Base-by-base conservation (phyloP, 345 rosid species). In the Salix koriyanagi region DNA sequence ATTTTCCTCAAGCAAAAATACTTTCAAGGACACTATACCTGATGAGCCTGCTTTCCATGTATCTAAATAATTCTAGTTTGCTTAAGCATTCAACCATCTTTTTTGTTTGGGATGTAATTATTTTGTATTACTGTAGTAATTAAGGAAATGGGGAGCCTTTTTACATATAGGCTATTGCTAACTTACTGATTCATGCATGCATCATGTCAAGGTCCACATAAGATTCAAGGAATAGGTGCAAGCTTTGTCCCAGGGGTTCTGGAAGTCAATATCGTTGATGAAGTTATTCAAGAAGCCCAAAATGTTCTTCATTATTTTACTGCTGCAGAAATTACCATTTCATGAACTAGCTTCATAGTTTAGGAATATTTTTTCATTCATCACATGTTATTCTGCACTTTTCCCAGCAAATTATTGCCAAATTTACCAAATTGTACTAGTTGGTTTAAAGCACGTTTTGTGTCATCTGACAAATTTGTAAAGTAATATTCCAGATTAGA, bases 191-290 rank as follows among this genome's bases (percentile, higher is more conserved):
- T 56, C 39, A 1, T 23, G 19, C 64, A 21, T n/a, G 25, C 46
- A 7, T 23, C 26, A 16, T 71, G 36, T 46, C 14, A 48, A 94
- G 97, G 98, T 65, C 94, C 98, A 15, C 98, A 92, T 86, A 92
- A 91, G 85, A 92, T 94, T 86, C 98, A 92, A 84, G 98, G 98
- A 80, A 92, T 94, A 37, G 97, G 98, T 72, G 98, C 97, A 70
- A 96, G 96, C 42, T 92, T 94, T 68, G 56, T 91, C 73, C 98
- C 98, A 8, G 81, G 93, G 75, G 96, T 94, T 75, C 80, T 94
- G 86, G 88, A 91, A 36, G 91, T 91, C 67, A 78, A 79, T 80
- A 68, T 88, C 15, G 75, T 92, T 28, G 30, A 28, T 6, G 97
- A 92, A 91, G 91, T 94, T 71, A 67, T 92, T 86, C 97, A 87